Evolutionary conservation across 108 stramenopile species (phyloP), one percentile per base, ranked within the genome.

Genomic region (Cyclotella choctawhatcheeana): DNA sequence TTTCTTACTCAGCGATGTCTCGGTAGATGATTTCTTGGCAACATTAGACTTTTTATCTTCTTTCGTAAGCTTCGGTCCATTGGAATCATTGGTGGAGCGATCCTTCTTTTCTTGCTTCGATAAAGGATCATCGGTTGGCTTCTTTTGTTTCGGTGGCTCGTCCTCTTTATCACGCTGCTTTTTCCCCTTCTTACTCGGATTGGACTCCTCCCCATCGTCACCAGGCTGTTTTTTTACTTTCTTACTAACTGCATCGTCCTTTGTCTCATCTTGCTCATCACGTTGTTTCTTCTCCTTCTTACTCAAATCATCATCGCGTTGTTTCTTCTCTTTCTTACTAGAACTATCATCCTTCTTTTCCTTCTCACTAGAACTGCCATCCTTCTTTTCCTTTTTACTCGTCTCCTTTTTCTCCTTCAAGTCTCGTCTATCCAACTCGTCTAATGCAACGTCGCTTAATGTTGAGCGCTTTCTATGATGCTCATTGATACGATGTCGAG

Each of bases 101-200:
- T n/a, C n/a, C 47, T 48, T 48, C 47, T 48, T 48, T n/a, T 48
- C 47, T n/a, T 48, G 12, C 18, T 48, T 48, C 18, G 47, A 48
- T n/a, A 48, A n/a, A 10, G 47, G 12, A 40, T 40, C 37, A 40
- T 40, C 8, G 12, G 12, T 40, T 6, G 37, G 12, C 37, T 40
- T 12, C 37, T 40, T 40, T 6, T 40, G 37, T 40, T 40, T 40
- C 37, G 37, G 12, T 40, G 37, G 8, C 6, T 40, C 37, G 37
- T 40, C 37, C 6, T 12, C 37, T 8, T 40, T 12, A 40, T 40
- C 37, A 40, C 37, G 37, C 12, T 6, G 12, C 37, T 40, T 40
- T 40, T 40, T 40, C 37, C 12, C 37, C 37, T 40, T 6, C 37
- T 40, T 40, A 12, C 37, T 40, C 12, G 12, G 37, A 40, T 6